Percentiles rank a stretch among this genome's conserved stretches.
phyloP scores from a whole-genome alignment of 164 flowering plant genomes.

The Magnolia changhungtana region DNA sequence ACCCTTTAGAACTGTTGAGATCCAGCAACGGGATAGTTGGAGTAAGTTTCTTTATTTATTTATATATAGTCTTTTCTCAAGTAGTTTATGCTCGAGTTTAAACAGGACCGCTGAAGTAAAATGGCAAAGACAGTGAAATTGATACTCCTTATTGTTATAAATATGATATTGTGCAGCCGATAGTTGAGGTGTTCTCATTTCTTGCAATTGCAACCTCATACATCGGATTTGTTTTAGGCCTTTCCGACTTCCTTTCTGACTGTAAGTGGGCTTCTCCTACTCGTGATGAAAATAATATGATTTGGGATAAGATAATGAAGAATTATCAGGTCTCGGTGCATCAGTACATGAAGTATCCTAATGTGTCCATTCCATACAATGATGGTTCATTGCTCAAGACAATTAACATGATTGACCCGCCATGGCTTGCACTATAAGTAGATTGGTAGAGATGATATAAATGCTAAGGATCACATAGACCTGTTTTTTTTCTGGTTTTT shows the following conservation, averaged over 20 bases:
- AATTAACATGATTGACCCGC: too few species aligned
- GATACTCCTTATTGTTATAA: neutral
- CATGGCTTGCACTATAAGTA: too few species aligned
- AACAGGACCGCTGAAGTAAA: neutral
- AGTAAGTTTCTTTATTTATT: conserved; percentile 37
- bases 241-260: conserved; percentile 89
- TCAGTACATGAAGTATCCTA: too few species aligned
- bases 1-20: conserved; percentile 70
- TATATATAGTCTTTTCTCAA: neutral
- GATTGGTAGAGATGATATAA: too few species aligned
- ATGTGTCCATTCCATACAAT: too few species aligned
- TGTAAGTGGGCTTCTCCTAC: conserved; percentile 46
- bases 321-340: too few species aligned
- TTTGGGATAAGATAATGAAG: neutral
- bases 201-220: conserved; percentile 92
- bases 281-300: neutral
- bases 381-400: too few species aligned
- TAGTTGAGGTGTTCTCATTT: conserved; percentile 73
- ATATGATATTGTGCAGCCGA: conserved; percentile 57
- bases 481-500: too few species aligned
- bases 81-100: neutral
- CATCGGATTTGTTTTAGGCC: conserved; percentile 91
- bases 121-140: neutral
- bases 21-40: conserved; percentile 72
- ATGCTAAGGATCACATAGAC: too few species aligned